Evolutionary conservation across 2,329 filamentous ascomycete genomes (phyloP), one percentile per base, ranked within the genome.

Genomic region (Xylariaceae sp.): DNA sequence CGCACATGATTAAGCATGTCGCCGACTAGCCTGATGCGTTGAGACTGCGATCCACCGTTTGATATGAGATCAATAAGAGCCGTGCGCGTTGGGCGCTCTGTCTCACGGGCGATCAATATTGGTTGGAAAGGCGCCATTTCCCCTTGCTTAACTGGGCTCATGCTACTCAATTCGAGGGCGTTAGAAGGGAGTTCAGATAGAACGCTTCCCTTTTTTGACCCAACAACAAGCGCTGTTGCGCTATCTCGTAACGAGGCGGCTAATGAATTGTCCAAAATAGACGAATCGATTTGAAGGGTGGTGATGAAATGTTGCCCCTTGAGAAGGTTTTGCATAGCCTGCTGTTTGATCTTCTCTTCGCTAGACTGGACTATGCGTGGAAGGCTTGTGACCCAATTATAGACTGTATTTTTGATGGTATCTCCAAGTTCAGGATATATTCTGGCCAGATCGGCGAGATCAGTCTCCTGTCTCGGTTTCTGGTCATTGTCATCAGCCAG

Each of bases 341-440:
- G 82, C 60, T 86, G 82, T 71, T 96, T 96, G 24, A 82, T 79
- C n/a, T 81, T 80, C 65, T 96, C 92, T 66, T 98, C 92, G 64
- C 87, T 89, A 7, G 87, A 85, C 71, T 94, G 91, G 86, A 97
- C 93, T 12, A 91, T 75, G 14, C 92, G 84, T 4, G 94, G 88
- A 16, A 99, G 82, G 36, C 91, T 88, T 2, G 86, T 85, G 21
- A 93, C 83, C 92, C 93, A 97, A 49, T 87, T 87, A 71, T 94
- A 90, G 1, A 96, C 80, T 1, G 85, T 88, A 24, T 81, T 83
- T 65, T 91, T 90, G 23, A 94, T 77, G 2, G 84, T 76, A 19
- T 89, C 86, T 3, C 82, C 76, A 2, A 93, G 79, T 45, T 83
- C 77, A 1, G 81, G 75, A 64, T 92, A 86, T 9, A 87, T 84